Conservation (phyloP, 2,329 filamentous ascomycete genomes). For the Aspergillus thermomutatus region DNA sequence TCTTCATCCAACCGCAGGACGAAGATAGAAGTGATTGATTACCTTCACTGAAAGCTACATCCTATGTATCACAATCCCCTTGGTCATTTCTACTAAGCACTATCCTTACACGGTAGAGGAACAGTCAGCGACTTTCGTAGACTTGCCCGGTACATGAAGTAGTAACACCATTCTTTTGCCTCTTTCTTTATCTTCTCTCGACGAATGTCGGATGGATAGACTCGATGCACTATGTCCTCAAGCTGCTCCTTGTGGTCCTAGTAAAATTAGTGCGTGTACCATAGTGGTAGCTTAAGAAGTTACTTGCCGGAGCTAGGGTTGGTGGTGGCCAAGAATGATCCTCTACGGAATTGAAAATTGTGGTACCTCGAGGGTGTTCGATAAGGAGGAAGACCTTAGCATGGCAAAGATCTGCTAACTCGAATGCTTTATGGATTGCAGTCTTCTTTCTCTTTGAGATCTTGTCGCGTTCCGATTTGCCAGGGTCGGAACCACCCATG, state of each 20-base stretch:
- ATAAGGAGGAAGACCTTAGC: slow-evolving; percentile 8
- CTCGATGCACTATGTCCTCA: neutral
- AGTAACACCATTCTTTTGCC: neutral
- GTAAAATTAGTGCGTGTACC: too few species aligned
- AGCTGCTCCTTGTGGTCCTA: neutral
- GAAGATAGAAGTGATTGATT: too few species aligned
- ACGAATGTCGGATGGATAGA: neutral
- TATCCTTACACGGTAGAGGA: neutral
- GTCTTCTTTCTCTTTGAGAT: neutral
- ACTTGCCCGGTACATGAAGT: neutral
- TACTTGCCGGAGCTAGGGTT: neutral
- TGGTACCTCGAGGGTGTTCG: neutral
- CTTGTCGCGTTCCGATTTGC: neutral
- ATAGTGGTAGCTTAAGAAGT: too few species aligned
- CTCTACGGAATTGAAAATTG: slow-evolving; percentile 7
- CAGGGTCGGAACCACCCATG: neutral
- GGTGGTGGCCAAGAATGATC: slow-evolving; percentile 5
- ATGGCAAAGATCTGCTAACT: slow-evolving; percentile 4
- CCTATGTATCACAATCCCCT: too few species aligned
- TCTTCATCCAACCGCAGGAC: too few species aligned
- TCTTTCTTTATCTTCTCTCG: neutral
- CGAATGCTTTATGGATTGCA: slow-evolving; percentile 3
- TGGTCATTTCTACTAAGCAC: neutral
- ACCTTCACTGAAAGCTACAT: too few species aligned
- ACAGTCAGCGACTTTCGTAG: neutral